Evolutionary conservation across 441 rosid genomes (phyloP), one percentile per base, ranked within the genome.

Genomic region (Flueggea neowawraea): DNA sequence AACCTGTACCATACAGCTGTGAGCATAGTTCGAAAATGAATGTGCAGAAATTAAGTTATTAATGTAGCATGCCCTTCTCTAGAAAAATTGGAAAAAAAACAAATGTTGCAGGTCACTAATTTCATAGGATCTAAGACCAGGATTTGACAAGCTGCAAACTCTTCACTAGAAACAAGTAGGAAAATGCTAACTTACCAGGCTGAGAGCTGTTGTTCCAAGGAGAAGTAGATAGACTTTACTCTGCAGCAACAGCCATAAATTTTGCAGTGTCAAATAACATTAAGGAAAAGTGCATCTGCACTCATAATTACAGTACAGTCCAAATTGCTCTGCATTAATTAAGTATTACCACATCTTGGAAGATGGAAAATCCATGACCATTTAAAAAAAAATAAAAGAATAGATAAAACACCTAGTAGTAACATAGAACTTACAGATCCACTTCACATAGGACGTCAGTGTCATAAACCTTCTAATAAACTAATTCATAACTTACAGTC

Each of bases 191-290:
- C 80, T 39, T 90, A 94, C 99, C 87, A 94, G 62, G 78, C 97
- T 94, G 60, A 94, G 73, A 65, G 97, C 99, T 49, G 97, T 94
- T 65, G 99, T 94, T 48, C 99, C 99, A 56, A 94, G 88, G 58
- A 94, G 96, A 73, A 94, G 83, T 10, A 87, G 81, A 77, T 94
- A 94, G 70, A 94, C 64, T 74, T 94, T 94, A 68, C 96, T 89
- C 99, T 94, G 93, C 71, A 72, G 16, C 50, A 49, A 66, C 39
- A 41, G 14, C 14, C 57, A 56, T 14, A 31, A 54, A 63, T 36
- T 61, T 74, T 36, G 41, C 41, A 36, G 1, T 36, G 41, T 36
- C 41, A 36, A 36, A 36, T 36, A 36, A 36, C 9, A 36, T 36
- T 36, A 5, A 36, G 41, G 6, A 4, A 36, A 22, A 5, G 41